Evolutionary conservation across 2,329 filamentous ascomycete genomes (phyloP).

Genomic region (Penicillium palitans): DNA sequence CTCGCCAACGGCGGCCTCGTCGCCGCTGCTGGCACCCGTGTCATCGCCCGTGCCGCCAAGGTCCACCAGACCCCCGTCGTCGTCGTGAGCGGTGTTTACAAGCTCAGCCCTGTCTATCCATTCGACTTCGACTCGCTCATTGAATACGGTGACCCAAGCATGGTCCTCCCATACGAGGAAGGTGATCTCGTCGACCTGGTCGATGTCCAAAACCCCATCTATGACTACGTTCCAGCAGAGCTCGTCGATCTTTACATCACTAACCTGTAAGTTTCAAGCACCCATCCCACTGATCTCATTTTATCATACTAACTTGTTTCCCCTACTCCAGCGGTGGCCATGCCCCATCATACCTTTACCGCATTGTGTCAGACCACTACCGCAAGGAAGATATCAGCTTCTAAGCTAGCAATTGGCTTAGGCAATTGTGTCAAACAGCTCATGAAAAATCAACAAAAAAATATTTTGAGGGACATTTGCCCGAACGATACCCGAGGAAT

Average conservation of each 20-base stretch:
- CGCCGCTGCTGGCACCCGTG: slow-evolving; percentile 77
- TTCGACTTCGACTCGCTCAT: slow-evolving; percentile 79
- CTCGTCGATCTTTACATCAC: slow-evolving; percentile 66
- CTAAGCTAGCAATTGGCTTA: slow-evolving; percentile 18
- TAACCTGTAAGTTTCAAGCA: slow-evolving; percentile 63
- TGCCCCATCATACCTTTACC: slow-evolving; percentile 64
- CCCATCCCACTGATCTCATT: background rate
- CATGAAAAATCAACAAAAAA: slow-evolving; percentile 5
- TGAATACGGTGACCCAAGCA: slow-evolving; percentile 80
- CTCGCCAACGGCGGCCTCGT: slow-evolving; percentile 85
- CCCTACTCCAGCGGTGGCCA: slow-evolving; percentile 54
- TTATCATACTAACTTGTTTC: slow-evolving; percentile 16
- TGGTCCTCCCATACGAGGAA: slow-evolving; percentile 74
- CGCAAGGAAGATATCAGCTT: slow-evolving; percentile 61
- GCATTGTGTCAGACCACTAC: slow-evolving; percentile 67
- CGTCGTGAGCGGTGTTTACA: slow-evolving; percentile 87
- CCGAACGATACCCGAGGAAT: slow-evolving; percentile 27
- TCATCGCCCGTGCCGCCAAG: slow-evolving; percentile 81
- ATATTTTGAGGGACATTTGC: slow-evolving; percentile 10
- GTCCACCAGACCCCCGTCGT: slow-evolving; percentile 82
- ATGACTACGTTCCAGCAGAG: slow-evolving; percentile 79
- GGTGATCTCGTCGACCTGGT: slow-evolving; percentile 75
- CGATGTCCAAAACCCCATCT: slow-evolving; percentile 74
- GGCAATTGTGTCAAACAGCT: background rate
- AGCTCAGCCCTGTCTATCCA: slow-evolving; percentile 85